These are phyloP conservation scores for Teratosphaeria zuluensis DNA, from an alignment of 2,329 filamentous ascomycete genomes.

Conservation along the genomic window DNA sequence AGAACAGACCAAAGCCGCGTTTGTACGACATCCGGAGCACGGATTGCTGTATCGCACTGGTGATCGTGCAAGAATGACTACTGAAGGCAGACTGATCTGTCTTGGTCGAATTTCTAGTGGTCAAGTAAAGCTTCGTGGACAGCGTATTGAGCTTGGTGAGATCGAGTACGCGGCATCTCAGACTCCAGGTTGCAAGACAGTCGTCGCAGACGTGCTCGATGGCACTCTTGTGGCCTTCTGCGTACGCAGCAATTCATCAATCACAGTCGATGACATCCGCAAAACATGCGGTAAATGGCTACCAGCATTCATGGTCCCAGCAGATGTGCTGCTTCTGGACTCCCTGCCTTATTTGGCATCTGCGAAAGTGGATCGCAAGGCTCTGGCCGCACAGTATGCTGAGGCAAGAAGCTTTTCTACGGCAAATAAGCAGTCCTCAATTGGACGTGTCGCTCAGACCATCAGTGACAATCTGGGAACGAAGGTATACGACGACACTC, in stretches of 20 bases:
- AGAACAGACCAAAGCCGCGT: slow-evolving; percentile 62
- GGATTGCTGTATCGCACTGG: slow-evolving; percentile 75
- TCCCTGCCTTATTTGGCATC: slow-evolving; percentile 68
- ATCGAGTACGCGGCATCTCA: slow-evolving; percentile 61
- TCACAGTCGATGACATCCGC: slow-evolving; percentile 39
- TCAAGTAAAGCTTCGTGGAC: slow-evolving; percentile 79
- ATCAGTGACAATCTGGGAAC: neutral
- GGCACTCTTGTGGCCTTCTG: slow-evolving; percentile 68
- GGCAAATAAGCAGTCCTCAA: neutral
- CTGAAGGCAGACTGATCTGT: slow-evolving; percentile 67
- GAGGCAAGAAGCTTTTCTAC: slow-evolving; percentile 13
- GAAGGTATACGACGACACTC: neutral
- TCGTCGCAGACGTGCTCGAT: slow-evolving; percentile 56
- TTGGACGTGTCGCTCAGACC: neutral
- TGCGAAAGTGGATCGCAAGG: slow-evolving; percentile 69
- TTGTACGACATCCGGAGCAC: slow-evolving; percentile 54
- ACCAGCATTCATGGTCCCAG: slow-evolving; percentile 73
- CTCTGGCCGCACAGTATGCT: slow-evolving; percentile 48
- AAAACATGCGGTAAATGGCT: slow-evolving; percentile 63
- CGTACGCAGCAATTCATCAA: slow-evolving; percentile 33
- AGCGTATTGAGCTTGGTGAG: slow-evolving; percentile 52
- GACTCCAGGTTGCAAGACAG: slow-evolving; percentile 52
- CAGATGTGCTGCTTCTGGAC: slow-evolving; percentile 55
- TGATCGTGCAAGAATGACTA: slow-evolving; percentile 63
- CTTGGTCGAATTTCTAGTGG: slow-evolving; percentile 69